Evolutionary conservation across 1,284 basidiomycete genomes (phyloP).

Genomic region (Chalciporus sp.): DNA sequence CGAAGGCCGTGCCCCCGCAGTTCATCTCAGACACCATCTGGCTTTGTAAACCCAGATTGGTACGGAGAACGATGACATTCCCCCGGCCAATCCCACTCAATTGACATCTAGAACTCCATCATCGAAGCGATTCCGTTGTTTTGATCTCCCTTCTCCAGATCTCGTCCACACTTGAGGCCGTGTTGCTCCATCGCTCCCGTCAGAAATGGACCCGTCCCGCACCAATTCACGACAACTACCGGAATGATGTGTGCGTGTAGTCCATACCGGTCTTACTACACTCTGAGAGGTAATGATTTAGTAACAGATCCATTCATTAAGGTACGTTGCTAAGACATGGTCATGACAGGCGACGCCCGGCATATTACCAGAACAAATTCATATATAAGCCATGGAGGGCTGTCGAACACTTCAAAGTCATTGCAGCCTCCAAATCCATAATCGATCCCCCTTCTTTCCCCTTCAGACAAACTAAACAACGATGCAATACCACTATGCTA

Average conservation of each 20-base stretch:
- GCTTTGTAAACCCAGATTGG: conserved; percentile 15
- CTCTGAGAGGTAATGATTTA: conserved; percentile 40
- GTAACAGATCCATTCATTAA: conserved; percentile 39
- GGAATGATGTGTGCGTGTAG: conserved; percentile 36
- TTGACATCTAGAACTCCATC: conserved; percentile 36
- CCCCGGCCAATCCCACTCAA: conserved; percentile 34
- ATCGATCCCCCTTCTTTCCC: not conserved
- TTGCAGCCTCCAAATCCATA: conserved; percentile 9
- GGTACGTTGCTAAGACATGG: conserved; percentile 41
- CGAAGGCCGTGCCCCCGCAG: conserved; percentile 7
- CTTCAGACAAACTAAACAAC: not conserved
- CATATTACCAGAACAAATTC: conserved; percentile 36
- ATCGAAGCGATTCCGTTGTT: conserved; percentile 28
- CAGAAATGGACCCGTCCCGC: conserved; percentile 15
- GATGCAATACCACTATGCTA: conserved; percentile 34
- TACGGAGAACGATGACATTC: conserved; percentile 28
- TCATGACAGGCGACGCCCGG: conserved; percentile 38
- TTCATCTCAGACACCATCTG: not conserved
- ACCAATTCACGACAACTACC: conserved; percentile 37
- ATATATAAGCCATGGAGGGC: conserved; percentile 32
- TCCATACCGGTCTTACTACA: conserved; percentile 36
- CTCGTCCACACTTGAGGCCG: conserved; percentile 24
- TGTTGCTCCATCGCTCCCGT: conserved; percentile 34
- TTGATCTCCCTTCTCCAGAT: conserved; percentile 33
- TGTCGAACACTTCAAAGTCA: conserved; percentile 6